Base-by-base conservation (phyloP, 352 stramenopile genomes). In the Phytophthora crassamura region DNA sequence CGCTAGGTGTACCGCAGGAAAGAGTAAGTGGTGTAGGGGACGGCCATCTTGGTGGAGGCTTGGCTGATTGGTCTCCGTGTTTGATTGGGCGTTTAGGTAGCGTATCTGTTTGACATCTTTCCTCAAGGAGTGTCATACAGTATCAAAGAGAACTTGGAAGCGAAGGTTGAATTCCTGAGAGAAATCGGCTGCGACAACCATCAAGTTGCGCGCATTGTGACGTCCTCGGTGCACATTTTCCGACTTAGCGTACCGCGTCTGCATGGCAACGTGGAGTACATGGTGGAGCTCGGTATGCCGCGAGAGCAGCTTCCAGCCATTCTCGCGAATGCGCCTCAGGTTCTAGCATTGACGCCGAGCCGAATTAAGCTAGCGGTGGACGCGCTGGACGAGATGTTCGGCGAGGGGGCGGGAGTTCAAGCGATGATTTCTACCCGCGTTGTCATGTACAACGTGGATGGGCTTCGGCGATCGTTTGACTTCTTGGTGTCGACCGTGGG, bases 31-130 rank as follows among this genome's bases (percentile, higher is more conserved):
- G 22, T 25, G 22, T 25, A 25, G 22, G 22, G 22, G 3, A 25
- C 22, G 22, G 22, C 1, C 22, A 3, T 25, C 1, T 25, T 25
- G 22, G 22, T 1, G 22, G 22, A 25, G 22, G 38, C 38, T 43
- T 15, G 38, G 15, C 22, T 20, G 18, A 16, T 5, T 32, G 20
- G 22, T 36, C n/a, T 34, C 12, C 14, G 10, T 34, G 42, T 11
- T 16, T 12, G 42, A 35, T 20, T 35, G 42, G 6, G 20, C 10
- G 39, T 11, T n/a, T 28, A 88, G 80, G 55, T 86, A 25, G 61
- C 75, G 15, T 89, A 80, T 60, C 35, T 86, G 16, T 72, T 84
- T 47, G 62, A 61, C 5, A 61, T 82, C 12, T 83, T 82, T 46
- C 77, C 80, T 1, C 64, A 82, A 15, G 71, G 40, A 15, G 39